Base-by-base conservation (phyloP, 2,329 filamentous ascomycete genomes). In the Calonectria leucothoes region DNA sequence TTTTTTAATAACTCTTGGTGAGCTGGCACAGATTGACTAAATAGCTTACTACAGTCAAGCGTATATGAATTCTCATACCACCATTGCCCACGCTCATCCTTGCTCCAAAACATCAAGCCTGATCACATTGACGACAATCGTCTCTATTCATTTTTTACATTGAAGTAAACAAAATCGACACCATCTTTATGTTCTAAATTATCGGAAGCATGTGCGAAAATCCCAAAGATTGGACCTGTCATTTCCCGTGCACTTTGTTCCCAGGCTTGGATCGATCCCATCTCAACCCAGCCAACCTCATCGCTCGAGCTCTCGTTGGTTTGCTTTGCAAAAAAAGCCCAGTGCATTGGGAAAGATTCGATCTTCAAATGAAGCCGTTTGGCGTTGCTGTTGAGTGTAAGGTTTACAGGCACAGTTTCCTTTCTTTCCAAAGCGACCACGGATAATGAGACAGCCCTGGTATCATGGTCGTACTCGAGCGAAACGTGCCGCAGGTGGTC, bases 181-280 rank as follows among this genome's bases (percentile, higher is more conserved):
- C 31, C 55, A 10, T 11, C 3, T 25, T 25, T 33, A 1, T 6
- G 11, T 15, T 11, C 5, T 11, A 14, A 15, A 61, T 4, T 8
- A 55, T 35, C 15, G 5, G 35, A 29, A 48, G 12, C 11, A 25
- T 68, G 51, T 15, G 71, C 66, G 66, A 70, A 75, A 23, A 70
- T 23, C 12, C 73, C 71, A 57, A 74, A 75, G 11, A 75, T 57
- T 1, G 73, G 71, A n/a, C 73, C 68, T 3, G 69, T 70, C 74
- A 72, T 74, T 31, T 72, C 66, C 3, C 69, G 61, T 14, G 65
- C 55, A 4, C 63, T 25, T 23, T 70, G 37, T 52, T 75, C 55
- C 65, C 65, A 69, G 1, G 67, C 33, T 14, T 66, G 61, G 10
- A 68, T 6, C 27, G 51, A 52, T 15, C 73, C 73, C 17, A 75